A percentile compares a stretch with the other conserved stretches of the same genome.
phyloP scores from a whole-genome alignment of 306 rosid species.

The Cucumis melo region DNA sequence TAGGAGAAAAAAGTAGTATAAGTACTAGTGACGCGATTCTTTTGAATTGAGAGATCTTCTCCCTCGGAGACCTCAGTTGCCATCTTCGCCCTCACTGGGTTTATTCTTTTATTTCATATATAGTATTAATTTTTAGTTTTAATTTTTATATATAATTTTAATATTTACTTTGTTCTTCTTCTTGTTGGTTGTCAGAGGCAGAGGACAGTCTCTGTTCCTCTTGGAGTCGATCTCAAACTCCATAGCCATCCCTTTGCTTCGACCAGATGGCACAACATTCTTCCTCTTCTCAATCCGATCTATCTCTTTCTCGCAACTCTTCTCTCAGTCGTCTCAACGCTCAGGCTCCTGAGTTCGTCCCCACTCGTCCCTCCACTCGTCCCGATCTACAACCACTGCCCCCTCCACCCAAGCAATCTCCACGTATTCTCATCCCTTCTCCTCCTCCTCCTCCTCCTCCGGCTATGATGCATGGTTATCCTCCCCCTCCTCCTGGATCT shows the following conservation, averaged over 20 bases:
- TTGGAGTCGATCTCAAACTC: neutral
- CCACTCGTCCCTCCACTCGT: constrained; percentile 39
- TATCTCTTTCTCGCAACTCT: constrained; percentile 35
- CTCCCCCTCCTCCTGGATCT: constrained; percentile 30
- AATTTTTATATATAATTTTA: neutral
- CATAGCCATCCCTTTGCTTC: neutral
- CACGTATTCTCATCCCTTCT: constrained; percentile 24
- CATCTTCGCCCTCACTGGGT: constrained; percentile 15
- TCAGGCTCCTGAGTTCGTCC: constrained; percentile 77
- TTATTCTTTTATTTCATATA: neutral
- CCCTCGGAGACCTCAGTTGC: constrained; percentile 5
- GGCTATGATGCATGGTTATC: constrained; percentile 27
- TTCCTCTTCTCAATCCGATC: constrained; percentile 26
- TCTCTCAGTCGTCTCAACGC: constrained; percentile 89
- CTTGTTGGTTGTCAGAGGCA: neutral
- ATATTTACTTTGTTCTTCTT: neutral
- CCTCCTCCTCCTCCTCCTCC: constrained; percentile 39
- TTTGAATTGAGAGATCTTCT: constrained; percentile 19
- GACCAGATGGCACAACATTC: constrained; percentile 38
- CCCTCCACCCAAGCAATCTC: constrained; percentile 17
- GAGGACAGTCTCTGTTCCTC: neutral
- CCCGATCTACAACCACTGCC: constrained; percentile 33
- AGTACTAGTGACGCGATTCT: neutral
- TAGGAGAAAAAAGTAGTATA: neutral
- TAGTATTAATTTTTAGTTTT: neutral